Evolutionary conservation across 306 rosid genomes (phyloP).

Genomic region (Vachellia pachyceras): DNA sequence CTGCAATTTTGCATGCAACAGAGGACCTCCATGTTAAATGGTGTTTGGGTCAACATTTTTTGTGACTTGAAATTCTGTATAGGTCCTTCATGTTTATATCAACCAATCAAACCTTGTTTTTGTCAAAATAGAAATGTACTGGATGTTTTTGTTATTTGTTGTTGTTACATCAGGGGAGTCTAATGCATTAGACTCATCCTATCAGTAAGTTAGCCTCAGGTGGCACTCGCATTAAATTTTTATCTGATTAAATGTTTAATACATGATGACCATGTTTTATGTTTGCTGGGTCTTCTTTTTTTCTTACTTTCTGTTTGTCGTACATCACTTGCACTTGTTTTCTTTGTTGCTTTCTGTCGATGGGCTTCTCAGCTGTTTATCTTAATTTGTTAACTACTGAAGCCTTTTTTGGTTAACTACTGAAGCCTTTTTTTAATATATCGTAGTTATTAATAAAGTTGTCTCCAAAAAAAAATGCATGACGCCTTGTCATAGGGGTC

Average conservation of each 20-base stretch:
- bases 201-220: not conserved
- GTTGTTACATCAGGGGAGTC: not conserved
- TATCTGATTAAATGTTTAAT: not conserved
- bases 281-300: no score
- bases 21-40: constrained; percentile 25
- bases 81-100: constrained; percentile 33
- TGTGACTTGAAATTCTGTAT: constrained; percentile 38
- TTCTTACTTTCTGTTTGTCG: no score
- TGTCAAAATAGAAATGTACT: constrained; percentile 15
- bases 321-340: no score
- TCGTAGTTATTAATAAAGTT: no score
- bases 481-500: no score
- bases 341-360: no score
- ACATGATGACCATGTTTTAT: not conserved
- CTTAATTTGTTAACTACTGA: no score
- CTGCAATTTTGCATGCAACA: constrained; percentile 13
- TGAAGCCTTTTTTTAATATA: no score
- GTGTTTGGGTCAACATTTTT: constrained; percentile 26
- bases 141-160: constrained; percentile 17
- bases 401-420: no score
- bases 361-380: no score
- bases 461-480: no score
- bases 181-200: not conserved
- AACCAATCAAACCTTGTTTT: not conserved
- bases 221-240: not conserved